phyloP scores from a whole-genome alignment of 306 rosid genomes.

The Leucaena leucocephala region DNA sequence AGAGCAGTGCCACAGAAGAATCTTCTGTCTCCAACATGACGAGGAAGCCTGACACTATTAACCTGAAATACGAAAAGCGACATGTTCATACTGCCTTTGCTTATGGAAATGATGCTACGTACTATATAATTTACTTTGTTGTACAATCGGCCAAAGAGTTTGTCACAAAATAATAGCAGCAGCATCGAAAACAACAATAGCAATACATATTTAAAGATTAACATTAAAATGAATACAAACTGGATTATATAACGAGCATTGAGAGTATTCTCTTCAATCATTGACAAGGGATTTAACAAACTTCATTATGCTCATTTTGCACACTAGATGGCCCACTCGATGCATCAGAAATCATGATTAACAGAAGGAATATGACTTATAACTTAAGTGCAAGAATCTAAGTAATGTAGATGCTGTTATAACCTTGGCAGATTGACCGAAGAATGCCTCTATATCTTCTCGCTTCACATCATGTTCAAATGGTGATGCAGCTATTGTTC shows the following conservation, averaged over 20 bases:
- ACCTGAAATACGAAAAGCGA: constrained; percentile 54
- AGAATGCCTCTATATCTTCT: constrained; percentile 70
- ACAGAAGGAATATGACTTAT: background rate
- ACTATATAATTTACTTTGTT: background rate
- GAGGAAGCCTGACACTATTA: constrained; percentile 85
- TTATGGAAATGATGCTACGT: background rate
- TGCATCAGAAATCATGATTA: constrained; percentile 15
- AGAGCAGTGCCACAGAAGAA: constrained; percentile 81
- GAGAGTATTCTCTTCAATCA: background rate
- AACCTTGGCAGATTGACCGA: constrained; percentile 73
- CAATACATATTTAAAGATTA: background rate
- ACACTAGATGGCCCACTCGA: background rate
- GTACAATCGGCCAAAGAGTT: constrained; percentile 13
- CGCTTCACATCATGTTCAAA: constrained; percentile 69
- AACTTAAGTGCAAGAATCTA: background rate
- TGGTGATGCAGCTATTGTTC: constrained; percentile 84
- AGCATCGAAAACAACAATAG: background rate
- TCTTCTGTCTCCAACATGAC: constrained; percentile 82
- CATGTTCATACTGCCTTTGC: constrained; percentile 1
- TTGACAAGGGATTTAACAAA: constrained; percentile 7
- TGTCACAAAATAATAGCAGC: background rate
- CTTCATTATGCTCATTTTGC: background rate
- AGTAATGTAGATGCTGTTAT: constrained; percentile 4
- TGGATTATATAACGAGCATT: background rate
- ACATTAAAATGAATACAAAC: background rate